Percentiles rank a stretch among this genome's conserved stretches.
Evolutionary conservation across 169 alveolate genomes (phyloP).

Genomic region (Cystoisospora suis): DNA sequence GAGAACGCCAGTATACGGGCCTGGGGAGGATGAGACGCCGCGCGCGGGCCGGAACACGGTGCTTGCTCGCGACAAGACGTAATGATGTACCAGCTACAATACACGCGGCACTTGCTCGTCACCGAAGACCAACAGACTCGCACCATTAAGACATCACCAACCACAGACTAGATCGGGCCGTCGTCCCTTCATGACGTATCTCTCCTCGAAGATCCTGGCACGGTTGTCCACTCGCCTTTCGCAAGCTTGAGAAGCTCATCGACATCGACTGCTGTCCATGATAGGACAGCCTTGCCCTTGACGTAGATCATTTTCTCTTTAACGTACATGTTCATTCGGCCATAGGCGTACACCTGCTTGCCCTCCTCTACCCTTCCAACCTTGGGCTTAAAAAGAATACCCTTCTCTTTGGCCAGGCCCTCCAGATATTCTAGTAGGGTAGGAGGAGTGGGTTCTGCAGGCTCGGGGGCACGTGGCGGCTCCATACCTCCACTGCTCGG

Average conservation of each 20-base stretch:
- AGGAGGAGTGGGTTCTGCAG: conserved; percentile 27
- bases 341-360: conserved; percentile 56
- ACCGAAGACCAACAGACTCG: no score
- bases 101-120: no score
- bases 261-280: conserved; percentile 18
- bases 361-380: conserved; percentile 55
- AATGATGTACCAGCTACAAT: no score
- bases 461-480: not conserved
- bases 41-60: no score
- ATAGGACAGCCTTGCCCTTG: not conserved
- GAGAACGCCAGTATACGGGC: no score
- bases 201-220: not conserved
- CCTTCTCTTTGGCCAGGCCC: conserved; percentile 46
- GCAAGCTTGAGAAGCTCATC: conserved; percentile 25
- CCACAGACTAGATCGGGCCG: not conserved
- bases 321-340: conserved; percentile 24
- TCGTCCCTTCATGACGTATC: not conserved
- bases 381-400: conserved; percentile 49
- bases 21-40: no score
- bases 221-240: not conserved
- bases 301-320: conserved; percentile 19
- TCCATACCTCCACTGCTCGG: not conserved
- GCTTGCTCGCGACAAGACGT: no score
- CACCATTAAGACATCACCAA: no score
- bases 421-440: conserved; percentile 37